phyloP scores from a whole-genome alignment of 805 yeast genomes.

The Torulaspora gathmanii region DNA sequence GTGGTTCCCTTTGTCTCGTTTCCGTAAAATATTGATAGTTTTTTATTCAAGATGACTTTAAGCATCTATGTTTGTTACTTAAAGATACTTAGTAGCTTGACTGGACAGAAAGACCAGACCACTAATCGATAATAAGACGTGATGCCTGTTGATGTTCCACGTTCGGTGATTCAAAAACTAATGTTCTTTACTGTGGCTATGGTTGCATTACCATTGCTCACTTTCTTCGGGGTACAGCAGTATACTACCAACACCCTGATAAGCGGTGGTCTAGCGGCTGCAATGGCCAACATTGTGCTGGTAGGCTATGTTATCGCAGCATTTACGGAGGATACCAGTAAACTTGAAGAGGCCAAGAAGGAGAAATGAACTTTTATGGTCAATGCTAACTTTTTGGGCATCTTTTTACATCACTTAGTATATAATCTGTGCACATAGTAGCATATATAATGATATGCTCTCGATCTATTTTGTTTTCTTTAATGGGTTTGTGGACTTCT shows the following conservation, averaged over 20 bases:
- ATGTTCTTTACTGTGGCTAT: constrained; percentile 71
- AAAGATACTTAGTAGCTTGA: background rate
- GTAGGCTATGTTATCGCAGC: constrained; percentile 72
- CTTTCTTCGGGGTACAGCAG: constrained; percentile 56
- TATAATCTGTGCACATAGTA: background rate
- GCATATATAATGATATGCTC: constrained; percentile 2
- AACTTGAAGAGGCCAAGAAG: constrained; percentile 38
- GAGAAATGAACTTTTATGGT: constrained; percentile 21
- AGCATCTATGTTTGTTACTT: background rate
- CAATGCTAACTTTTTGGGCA: background rate
- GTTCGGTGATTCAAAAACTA: constrained; percentile 56
- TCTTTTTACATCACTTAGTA: background rate
- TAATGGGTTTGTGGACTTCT: constrained; percentile 42
- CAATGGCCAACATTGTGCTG: constrained; percentile 67
- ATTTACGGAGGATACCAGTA: constrained; percentile 56
- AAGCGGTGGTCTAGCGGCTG: constrained; percentile 78
- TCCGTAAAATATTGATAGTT: background rate
- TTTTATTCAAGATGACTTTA: background rate
- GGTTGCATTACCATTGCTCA: constrained; percentile 60
- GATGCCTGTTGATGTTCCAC: constrained; percentile 43
- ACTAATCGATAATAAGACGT: constrained; percentile 1
- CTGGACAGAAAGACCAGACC: background rate
- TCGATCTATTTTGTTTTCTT: constrained; percentile 29
- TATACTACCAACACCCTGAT: constrained; percentile 47
- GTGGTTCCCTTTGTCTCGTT: background rate